Percentiles rank a stretch among this genome's conserved stretches.
These are phyloP conservation scores for Xylaria nigripes DNA, from an alignment of 495 filamentous ascomycete genomes.

Conservation along the genomic window DNA sequence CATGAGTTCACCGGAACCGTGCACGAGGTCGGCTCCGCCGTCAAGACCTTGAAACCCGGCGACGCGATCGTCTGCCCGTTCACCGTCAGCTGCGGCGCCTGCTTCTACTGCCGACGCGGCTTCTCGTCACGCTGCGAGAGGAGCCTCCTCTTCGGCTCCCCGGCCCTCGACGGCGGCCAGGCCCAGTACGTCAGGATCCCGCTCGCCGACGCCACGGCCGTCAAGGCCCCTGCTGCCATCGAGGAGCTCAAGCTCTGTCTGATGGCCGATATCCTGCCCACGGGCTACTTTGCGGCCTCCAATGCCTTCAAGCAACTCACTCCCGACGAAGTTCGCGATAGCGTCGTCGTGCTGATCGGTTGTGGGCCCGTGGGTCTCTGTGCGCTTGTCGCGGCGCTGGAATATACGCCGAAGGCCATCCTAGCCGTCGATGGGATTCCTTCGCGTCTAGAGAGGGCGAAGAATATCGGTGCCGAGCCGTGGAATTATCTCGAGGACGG, in stretches of 20 bases:
- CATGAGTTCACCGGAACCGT: constrained; percentile 39
- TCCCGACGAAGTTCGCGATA: constrained; percentile 29
- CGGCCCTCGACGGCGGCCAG: constrained; percentile 55
- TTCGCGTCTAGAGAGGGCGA: constrained; percentile 36
- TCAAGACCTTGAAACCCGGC: constrained; percentile 18
- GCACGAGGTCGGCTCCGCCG: constrained; percentile 24
- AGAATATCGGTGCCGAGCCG: constrained; percentile 34
- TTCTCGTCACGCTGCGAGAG: constrained; percentile 52
- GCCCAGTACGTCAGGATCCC: constrained; percentile 62
- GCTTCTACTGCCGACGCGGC: constrained; percentile 53
- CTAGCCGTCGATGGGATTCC: constrained; percentile 40
- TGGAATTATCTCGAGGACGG: constrained; percentile 27
- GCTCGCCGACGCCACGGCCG: constrained; percentile 56
- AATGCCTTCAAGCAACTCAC: constrained; percentile 33
- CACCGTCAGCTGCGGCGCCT: constrained; percentile 39
- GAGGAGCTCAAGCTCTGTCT: constrained; percentile 63
- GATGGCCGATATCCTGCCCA: constrained; percentile 55
- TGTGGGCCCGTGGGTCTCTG: constrained; percentile 46
- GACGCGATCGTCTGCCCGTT: constrained; percentile 26
- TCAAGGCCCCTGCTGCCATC: constrained; percentile 54
- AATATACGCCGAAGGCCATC: constrained; percentile 37
- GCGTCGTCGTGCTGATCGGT: constrained; percentile 39
- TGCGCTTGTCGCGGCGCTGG: constrained; percentile 36
- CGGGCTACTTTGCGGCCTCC: constrained; percentile 49
- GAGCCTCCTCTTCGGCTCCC: constrained; percentile 50